Conservation (phyloP, 345 rosid species). For the Acer yangbiense region DNA sequence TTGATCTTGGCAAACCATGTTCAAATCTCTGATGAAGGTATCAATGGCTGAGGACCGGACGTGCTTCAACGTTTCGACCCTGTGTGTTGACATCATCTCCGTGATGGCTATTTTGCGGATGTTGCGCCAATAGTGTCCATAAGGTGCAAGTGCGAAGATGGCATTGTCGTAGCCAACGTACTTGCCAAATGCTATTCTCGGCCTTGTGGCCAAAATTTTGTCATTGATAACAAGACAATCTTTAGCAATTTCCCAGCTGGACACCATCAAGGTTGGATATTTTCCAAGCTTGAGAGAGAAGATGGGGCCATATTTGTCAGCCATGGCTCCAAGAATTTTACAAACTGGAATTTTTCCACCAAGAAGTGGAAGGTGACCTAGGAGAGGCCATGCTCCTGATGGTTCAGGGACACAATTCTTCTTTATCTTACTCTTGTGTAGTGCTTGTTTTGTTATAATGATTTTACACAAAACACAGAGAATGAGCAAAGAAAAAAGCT, state of each 20-base stretch:
- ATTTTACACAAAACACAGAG: constrained; percentile 14
- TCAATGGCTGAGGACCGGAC: constrained; percentile 46
- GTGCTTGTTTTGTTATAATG: background rate
- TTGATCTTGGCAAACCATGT: background rate
- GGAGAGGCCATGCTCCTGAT: constrained; percentile 53
- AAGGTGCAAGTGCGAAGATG: constrained; percentile 46
- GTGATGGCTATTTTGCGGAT: constrained; percentile 56
- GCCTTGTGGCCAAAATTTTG: constrained; percentile 50
- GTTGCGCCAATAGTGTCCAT: constrained; percentile 70
- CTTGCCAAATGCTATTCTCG: constrained; percentile 50
- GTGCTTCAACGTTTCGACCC: constrained; percentile 45
- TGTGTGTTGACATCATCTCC: constrained; percentile 54
- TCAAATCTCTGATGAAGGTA: constrained; percentile 45
- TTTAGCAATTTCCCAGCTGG: constrained; percentile 43
- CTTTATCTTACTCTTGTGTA: background rate
- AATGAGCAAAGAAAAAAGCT: background rate
- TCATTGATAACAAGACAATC: constrained; percentile 62
- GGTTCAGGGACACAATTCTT: constrained; percentile 44
- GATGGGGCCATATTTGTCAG: constrained; percentile 56
- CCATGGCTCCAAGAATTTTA: constrained; percentile 47
- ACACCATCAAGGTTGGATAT: constrained; percentile 38
- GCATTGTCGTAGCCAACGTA: constrained; percentile 66
- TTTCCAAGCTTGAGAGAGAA: constrained; percentile 56
- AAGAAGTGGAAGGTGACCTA: constrained; percentile 69
- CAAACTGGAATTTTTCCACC: constrained; percentile 33